A percentile compares a stretch with the other conserved stretches of the same genome.
Evolutionary conservation across 2,329 filamentous ascomycete species (phyloP).

Genomic region (Fusarium zealandicum): DNA sequence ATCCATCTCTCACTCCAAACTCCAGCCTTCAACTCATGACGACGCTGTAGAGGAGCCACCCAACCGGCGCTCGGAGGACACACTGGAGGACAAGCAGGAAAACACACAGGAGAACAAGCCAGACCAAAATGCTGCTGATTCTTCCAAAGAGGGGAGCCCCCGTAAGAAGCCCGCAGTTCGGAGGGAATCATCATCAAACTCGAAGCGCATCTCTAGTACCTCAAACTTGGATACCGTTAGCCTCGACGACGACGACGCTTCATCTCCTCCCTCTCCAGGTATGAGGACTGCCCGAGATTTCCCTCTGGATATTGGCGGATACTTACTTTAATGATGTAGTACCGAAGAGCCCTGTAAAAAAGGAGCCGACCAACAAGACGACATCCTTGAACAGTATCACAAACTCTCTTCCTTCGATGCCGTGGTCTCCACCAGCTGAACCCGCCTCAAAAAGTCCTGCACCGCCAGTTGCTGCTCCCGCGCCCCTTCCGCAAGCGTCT

Average conservation of each 20-base stretch:
- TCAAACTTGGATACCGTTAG: conserved; percentile 68
- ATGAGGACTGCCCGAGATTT: conserved; percentile 9
- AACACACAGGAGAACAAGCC: conserved; percentile 14
- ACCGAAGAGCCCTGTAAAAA: conserved; percentile 45
- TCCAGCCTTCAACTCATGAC: conserved; percentile 36
- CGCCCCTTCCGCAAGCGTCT: conserved; percentile 43
- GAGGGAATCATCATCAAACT: conserved; percentile 49
- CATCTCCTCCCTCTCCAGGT: conserved; percentile 45
- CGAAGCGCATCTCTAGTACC: conserved; percentile 55
- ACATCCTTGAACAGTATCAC: conserved; percentile 75
- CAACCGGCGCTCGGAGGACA: conserved; percentile 22
- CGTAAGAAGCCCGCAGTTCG: conserved; percentile 31
- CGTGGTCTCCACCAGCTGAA: conserved; percentile 69
- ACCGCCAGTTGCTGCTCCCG: conserved; percentile 45
- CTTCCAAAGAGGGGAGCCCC: conserved; percentile 24
- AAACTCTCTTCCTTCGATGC: conserved; percentile 74
- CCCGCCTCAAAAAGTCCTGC: conserved; percentile 55
- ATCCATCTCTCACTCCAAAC: conserved; percentile 47
- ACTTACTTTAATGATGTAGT: conserved; percentile 38
- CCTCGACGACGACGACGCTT: conserved; percentile 62
- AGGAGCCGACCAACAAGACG: conserved; percentile 59
- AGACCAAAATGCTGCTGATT: conserved; percentile 25
- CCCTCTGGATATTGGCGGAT: background rate
- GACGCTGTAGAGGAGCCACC: conserved; percentile 13
- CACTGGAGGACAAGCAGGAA: conserved; percentile 8